Conservation (phyloP, 129 eudicot genomes). For the Chrysanthemum seticuspe region DNA sequence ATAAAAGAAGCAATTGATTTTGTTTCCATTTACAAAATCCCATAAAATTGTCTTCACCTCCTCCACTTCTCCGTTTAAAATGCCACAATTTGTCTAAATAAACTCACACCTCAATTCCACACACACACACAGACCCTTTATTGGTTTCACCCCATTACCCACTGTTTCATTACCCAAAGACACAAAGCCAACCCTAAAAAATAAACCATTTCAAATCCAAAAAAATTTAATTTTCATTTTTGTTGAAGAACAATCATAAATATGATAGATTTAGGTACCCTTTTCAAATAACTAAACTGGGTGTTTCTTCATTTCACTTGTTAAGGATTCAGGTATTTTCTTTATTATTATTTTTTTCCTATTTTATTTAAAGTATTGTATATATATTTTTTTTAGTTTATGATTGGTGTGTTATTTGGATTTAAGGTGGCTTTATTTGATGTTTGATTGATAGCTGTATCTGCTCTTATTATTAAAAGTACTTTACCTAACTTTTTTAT, state of each 20-base stretch:
- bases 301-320: slow-evolving; percentile 22
- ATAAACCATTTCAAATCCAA: slow-evolving; percentile 19
- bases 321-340: background rate
- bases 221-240: slow-evolving; percentile 27
- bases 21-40: slow-evolving; percentile 26
- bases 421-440: slow-evolving; percentile 40
- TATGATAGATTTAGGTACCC: slow-evolving; percentile 10
- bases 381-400: slow-evolving; percentile 19
- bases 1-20: slow-evolving; percentile 31
- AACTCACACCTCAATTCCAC: slow-evolving; percentile 21
- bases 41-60: slow-evolving; percentile 18
- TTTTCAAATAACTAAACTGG: background rate
- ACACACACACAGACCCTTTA: slow-evolving; percentile 20
- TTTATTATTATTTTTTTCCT: slow-evolving; percentile 4
- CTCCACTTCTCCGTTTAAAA: slow-evolving; percentile 33
- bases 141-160: slow-evolving; percentile 45
- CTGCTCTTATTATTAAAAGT: slow-evolving; percentile 20
- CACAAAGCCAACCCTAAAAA: slow-evolving; percentile 20
- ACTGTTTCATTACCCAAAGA: slow-evolving; percentile 34
- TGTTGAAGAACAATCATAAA: slow-evolving; percentile 31
- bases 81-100: slow-evolving; percentile 27
- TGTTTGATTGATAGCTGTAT: slow-evolving; percentile 48
- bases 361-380: background rate
- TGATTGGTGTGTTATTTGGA: slow-evolving; percentile 27
- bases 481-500: slow-evolving; percentile 39